phyloP scores from a whole-genome alignment of 257 asterid species.

The Ligustrum vulgare region DNA sequence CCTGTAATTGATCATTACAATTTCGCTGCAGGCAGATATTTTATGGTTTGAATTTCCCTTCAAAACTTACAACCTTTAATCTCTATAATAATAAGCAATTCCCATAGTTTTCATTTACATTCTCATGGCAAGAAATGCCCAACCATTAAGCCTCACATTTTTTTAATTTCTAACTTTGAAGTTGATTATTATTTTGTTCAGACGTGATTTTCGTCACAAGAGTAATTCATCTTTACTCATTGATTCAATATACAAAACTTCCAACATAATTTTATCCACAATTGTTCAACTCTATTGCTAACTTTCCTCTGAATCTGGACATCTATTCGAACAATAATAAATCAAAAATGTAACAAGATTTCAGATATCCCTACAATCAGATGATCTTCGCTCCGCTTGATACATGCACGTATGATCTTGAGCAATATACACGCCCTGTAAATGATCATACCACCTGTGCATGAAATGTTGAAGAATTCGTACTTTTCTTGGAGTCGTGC shows the following conservation, averaged over 20 bases:
- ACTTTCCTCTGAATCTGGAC: conserved; percentile 3
- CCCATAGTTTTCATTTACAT: no score
- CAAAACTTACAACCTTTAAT: no score
- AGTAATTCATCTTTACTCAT: conserved; percentile 8
- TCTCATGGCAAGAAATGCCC: no score
- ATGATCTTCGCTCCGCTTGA: conserved; percentile 16
- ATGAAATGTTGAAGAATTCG: conserved; percentile 30
- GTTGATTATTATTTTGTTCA: no score
- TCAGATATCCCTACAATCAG: conserved; percentile 23
- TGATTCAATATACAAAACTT: conserved; percentile 5
- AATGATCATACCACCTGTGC: conserved; percentile 31
- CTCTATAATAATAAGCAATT: no score
- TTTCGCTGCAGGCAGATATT: no score
- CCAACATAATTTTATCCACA: conserved; percentile 15
- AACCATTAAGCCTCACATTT: no score
- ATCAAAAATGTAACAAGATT: conserved; percentile 18
- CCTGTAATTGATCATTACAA: no score
- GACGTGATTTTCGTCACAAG: neutral
- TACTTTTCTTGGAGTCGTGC: conserved; percentile 30
- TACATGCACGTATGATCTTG: conserved; percentile 17
- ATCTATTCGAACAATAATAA: conserved; percentile 1
- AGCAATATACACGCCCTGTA: conserved; percentile 23
- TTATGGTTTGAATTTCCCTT: no score
- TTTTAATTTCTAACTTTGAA: no score
- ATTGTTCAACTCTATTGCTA: conserved; percentile 11